phyloP scores from a whole-genome alignment of 2,329 filamentous ascomycete species.

The Hysterium pulicare region DNA sequence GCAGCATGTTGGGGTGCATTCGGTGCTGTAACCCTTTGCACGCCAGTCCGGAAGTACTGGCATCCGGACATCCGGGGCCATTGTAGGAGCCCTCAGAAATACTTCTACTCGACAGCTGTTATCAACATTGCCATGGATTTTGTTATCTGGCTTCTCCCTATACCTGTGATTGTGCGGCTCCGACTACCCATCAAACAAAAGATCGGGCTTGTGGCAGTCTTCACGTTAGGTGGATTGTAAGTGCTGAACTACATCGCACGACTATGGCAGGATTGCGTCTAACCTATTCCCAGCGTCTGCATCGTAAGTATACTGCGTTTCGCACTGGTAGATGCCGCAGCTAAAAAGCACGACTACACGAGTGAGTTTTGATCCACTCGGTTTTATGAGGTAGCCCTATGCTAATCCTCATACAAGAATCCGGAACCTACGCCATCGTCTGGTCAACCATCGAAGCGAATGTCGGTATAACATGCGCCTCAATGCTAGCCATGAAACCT shows the following conservation, averaged over 20 bases:
- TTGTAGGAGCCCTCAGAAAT: conserved; percentile 22
- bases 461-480: conserved; percentile 44
- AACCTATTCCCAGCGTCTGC: conserved; percentile 22
- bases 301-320: conserved; percentile 27
- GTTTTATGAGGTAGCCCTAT: too few species aligned
- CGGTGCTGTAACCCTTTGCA: conserved; percentile 28
- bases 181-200: conserved; percentile 32
- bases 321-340: conserved; percentile 20
- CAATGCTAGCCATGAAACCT: conserved; percentile 42
- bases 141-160: conserved; percentile 29
- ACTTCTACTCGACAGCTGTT: conserved; percentile 24
- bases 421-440: conserved; percentile 39
- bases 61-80: conserved; percentile 12
- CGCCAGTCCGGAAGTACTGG: conserved; percentile 26
- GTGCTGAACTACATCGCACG: too few species aligned
- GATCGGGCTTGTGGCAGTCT: conserved; percentile 27
- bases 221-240: conserved; percentile 37
- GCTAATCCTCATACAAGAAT: conserved; percentile 14
- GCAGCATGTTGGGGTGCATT: conserved; percentile 24
- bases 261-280: background rate
- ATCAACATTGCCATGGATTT: conserved; percentile 29
- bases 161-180: conserved; percentile 26
- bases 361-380: conserved; percentile 22
- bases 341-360: conserved; percentile 16
- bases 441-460: conserved; percentile 44